Base-by-base conservation (phyloP, 306 rosid genomes). In the Bauhinia variegata region DNA sequence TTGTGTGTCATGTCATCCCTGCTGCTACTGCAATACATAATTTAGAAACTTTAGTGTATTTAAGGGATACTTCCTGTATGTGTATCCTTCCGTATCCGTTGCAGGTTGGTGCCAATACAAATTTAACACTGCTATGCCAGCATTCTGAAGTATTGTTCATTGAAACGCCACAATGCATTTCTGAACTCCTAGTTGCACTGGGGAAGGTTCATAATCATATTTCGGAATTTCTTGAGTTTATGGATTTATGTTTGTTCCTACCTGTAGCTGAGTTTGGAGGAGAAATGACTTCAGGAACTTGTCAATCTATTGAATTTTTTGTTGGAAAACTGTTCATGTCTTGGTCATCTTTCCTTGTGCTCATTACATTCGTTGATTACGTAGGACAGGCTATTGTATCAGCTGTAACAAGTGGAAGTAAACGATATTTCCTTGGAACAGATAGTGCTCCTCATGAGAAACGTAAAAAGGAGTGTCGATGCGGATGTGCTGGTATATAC, bases 381-480 rank as follows among this genome's bases (percentile, higher is more conserved):
- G 0, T 68, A 89, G 96, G 92, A 70, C 84, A 80, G 63, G 89
- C 95, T 54, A 79, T 92, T 61, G 95, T 89, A 30, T 81, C 92
- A 6, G 95, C 95, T 69, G 90, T 92, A 23, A 89, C 89, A 1
- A 82, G 92, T 59, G 96, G 96, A 81, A 87, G 88, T 60, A 92
- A 79, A 72, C 75, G 74, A 67, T 92, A 87, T 74, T 92, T 92
- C 80, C 89, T 92, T 31, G 98, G 98, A 74, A 87, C 95, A 43
- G 96, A 92, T 74, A 92, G 96, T 46, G 98, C 96, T 69, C 98
- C 98, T 43, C 98, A 89, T 69, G 98, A 92, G 71, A 85, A 80
- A 73, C 87, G 38, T 56, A 87, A 66, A 12, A 92, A 92, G 78
- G 98, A 92, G 76, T 60, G 83, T 63, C 0, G 89, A 28, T 92